These are phyloP conservation scores for Mycena kentingensis DNA, from an alignment of 768 basidiomycete genomes.

Conservation along the genomic window DNA sequence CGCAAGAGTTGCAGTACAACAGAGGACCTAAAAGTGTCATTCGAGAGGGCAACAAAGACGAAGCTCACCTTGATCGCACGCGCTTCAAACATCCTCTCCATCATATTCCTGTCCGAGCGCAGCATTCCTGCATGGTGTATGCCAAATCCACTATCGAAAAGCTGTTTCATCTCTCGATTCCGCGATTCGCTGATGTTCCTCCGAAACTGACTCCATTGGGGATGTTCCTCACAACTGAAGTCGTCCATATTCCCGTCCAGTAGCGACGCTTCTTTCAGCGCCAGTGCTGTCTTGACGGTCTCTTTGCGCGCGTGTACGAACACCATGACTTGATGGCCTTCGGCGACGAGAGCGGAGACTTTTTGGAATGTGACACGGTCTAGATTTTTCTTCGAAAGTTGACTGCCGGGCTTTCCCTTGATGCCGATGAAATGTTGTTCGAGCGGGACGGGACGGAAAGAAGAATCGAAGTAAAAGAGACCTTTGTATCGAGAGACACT, in stretches of 20 bases:
- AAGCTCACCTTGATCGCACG: slow-evolving; percentile 80
- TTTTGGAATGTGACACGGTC: slow-evolving; percentile 90
- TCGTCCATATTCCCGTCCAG: slow-evolving; percentile 72
- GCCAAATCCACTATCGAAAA: slow-evolving; percentile 91
- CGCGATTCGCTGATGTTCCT: slow-evolving; percentile 75
- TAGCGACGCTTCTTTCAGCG: slow-evolving; percentile 74
- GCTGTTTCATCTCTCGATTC: slow-evolving; percentile 95
- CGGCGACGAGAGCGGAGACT: slow-evolving; percentile 82
- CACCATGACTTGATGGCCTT: slow-evolving; percentile 98
- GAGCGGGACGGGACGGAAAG: slow-evolving; percentile 93
- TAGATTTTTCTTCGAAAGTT: slow-evolving; percentile 76
- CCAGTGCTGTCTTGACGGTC: slow-evolving; percentile 89
- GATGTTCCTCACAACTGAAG: slow-evolving; percentile 82
- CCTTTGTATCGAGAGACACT: slow-evolving; percentile 87
- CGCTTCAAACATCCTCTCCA: slow-evolving; percentile 91
- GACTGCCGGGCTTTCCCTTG: slow-evolving; percentile 81
- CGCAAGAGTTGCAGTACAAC: slow-evolving; percentile 96
- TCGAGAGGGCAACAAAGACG: background rate
- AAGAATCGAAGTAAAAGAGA: slow-evolving; percentile 96
- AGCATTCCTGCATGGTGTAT: slow-evolving; percentile 99
- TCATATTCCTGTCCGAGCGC: slow-evolving; percentile 89
- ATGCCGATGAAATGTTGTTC: slow-evolving; percentile 97
- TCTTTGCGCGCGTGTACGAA: slow-evolving; percentile 99
- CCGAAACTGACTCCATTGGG: slow-evolving; percentile 75
- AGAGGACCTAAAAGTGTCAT: slow-evolving; percentile 74